Base-by-base conservation (phyloP, 2,329 filamentous ascomycete genomes). In the Eutypa lata region DNA sequence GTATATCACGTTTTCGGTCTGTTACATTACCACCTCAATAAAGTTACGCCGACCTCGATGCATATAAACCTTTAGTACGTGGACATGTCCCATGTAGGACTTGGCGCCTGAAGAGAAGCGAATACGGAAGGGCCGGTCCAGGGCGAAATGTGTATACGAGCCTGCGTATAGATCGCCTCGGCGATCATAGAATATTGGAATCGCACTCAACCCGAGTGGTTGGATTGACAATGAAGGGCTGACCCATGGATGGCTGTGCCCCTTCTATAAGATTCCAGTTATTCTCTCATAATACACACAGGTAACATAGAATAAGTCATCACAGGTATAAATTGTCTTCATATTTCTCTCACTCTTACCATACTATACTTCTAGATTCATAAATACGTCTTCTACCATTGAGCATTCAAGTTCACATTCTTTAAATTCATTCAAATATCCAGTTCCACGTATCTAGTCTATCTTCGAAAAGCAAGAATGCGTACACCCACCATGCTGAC, bases 381-480 rank as follows among this genome's bases (percentile, higher is more conserved):
- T 8, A 28, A 50, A 31, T 28, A 2, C 44, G 37, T n/a, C 16
- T 50, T 18, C 13, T 26, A 26, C 48, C 42, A 37, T 11, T 19
- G 28, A 40, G n/a, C 33, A 24, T 18, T 47, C 19, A 28, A 48
- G n/a, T 40, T 44, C 21, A 37, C 21, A 37, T 14, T 44, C 26
- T 19, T 24, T 35, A 35, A 35, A n/a, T n/a, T n/a, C 31, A 7
- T 35, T 35, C 31, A 35, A 35, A 14, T 35, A 14, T 14, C 31
- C 26, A 31, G 26, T 10, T 31, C 10, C 26, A 31, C 10, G 6
- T 10, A 24, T 44, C 18, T 38, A 24, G 18, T 50, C 16, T 35
- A 22, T 18, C 45, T 48, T 16, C 33, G 16, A 22, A 18, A 19
- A 21, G 44, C 3, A 48, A 61, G 56, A 33, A 61, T 62, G 61